A percentile compares a stretch with the other conserved stretches of the same genome.
Conservation (phyloP, 2,329 filamentous ascomycete species). For the Microdochium paspali region DNA sequence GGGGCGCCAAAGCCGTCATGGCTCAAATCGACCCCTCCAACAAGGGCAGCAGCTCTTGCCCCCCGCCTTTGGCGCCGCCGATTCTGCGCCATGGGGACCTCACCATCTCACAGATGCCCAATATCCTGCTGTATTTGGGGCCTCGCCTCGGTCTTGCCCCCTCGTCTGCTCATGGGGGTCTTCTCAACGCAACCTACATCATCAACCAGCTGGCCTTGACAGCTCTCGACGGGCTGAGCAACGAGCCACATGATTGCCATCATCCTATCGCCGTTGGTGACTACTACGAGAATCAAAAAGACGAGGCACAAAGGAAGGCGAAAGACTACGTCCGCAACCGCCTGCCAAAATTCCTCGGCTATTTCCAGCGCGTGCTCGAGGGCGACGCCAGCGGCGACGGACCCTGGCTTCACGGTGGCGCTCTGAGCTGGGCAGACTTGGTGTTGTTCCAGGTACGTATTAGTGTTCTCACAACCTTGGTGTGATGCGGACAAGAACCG, state of each 20-base stretch:
- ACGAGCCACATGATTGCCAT: constrained; percentile 67
- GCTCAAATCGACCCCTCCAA: constrained; percentile 33
- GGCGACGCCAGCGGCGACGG: constrained; percentile 46
- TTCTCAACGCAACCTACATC: constrained; percentile 37
- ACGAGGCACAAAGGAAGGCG: constrained; percentile 49
- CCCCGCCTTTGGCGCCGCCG: constrained; percentile 58
- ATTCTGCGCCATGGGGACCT: constrained; percentile 54
- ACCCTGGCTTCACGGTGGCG: constrained; percentile 56
- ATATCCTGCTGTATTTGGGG: constrained; percentile 64
- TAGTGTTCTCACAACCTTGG: not conserved
- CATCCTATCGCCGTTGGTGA: constrained; percentile 52
- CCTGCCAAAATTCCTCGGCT: constrained; percentile 63
- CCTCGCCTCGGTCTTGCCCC: constrained; percentile 47
- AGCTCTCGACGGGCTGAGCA: constrained; percentile 59
- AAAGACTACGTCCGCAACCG: constrained; percentile 49
- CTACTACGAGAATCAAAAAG: constrained; percentile 70
- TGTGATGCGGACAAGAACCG: too few relatives aligned
- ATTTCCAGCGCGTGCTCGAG: constrained; percentile 58
- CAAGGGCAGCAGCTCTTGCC: constrained; percentile 44
- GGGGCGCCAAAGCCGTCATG: constrained; percentile 42
- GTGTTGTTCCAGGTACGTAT: constrained; percentile 58
- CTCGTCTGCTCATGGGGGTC: constrained; percentile 27
- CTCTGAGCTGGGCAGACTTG: constrained; percentile 63
- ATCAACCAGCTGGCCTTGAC: constrained; percentile 59
- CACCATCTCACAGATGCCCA: constrained; percentile 59